Conservation (phyloP, 352 stramenopile genomes). For the Globisporangium uncinulatum region DNA sequence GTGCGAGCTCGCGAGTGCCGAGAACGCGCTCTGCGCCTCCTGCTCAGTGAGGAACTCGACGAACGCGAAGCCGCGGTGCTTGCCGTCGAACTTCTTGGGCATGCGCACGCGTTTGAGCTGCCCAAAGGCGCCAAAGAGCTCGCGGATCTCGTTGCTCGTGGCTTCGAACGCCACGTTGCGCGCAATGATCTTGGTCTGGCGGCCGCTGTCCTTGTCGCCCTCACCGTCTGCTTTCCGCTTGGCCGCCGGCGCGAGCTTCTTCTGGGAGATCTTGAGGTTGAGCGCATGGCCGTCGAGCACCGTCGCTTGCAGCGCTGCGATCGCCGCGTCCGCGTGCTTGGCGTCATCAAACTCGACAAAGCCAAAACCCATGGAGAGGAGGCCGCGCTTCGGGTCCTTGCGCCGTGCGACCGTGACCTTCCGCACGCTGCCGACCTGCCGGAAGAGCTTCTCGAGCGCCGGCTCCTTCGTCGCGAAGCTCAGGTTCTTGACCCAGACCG, state of each 20-base stretch:
- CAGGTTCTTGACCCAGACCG: slow-evolving; percentile 99
- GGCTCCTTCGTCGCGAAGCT: slow-evolving; percentile 95
- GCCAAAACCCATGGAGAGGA: slow-evolving; percentile 98
- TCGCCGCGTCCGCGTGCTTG: slow-evolving; percentile 82
- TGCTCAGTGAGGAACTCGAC: slow-evolving; percentile 97
- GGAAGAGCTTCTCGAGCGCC: slow-evolving; percentile 69
- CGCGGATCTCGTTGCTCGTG: slow-evolving; percentile 93
- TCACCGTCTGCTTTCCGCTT: slow-evolving; percentile 35
- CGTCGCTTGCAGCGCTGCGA: slow-evolving; percentile 67
- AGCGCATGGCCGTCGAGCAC: slow-evolving; percentile 94
- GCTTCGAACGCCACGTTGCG: slow-evolving; percentile 99
- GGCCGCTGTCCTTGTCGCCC: slow-evolving; percentile 25
- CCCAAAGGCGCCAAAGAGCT: slow-evolving; percentile 96
- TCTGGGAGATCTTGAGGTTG: slow-evolving; percentile 93
- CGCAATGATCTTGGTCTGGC: slow-evolving; percentile 96
- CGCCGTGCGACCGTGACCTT: slow-evolving; percentile 85
- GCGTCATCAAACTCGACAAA: slow-evolving; percentile 97
- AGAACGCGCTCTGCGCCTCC: slow-evolving; percentile 92
- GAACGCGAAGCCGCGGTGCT: slow-evolving; percentile 97
- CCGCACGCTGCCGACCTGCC: slow-evolving; percentile 63
- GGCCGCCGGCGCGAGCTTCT: slow-evolving; percentile 45
- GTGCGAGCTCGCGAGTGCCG: slow-evolving; percentile 92
- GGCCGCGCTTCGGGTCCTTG: slow-evolving; percentile 73
- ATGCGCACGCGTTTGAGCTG: slow-evolving; percentile 97
- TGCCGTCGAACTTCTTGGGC: slow-evolving; percentile 98